Conservation (phyloP, 192 early-diverging fungal species). For the Oehlia diaphana region DNA sequence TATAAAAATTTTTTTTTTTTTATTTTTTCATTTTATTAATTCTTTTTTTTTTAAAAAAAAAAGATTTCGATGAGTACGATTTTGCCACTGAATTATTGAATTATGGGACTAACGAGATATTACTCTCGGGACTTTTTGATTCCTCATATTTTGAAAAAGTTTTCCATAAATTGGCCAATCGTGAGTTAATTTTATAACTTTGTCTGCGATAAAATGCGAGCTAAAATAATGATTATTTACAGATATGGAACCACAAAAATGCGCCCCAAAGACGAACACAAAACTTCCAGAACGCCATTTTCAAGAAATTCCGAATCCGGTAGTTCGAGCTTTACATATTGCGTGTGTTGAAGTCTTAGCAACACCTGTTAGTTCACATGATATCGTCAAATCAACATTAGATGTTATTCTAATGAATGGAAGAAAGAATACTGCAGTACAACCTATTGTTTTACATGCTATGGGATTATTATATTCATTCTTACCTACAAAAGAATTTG, state of each 20-base stretch:
- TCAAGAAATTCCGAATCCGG: conserved; percentile 61
- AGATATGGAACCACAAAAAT: conserved; percentile 54
- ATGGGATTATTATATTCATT: conserved; percentile 42
- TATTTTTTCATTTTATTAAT: neutral
- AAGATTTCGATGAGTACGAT: conserved; percentile 47
- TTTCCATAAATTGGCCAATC: conserved; percentile 49
- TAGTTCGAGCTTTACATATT: conserved; percentile 53
- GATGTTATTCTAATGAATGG: conserved; percentile 47
- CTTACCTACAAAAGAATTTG: conserved; percentile 44
- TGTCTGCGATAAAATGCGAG: neutral
- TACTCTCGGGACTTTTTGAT: conserved; percentile 43
- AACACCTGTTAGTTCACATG: conserved; percentile 41
- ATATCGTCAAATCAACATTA: conserved; percentile 42
- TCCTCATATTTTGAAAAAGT: conserved; percentile 52
- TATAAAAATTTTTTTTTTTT: conserved; percentile 32
- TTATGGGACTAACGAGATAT: conserved; percentile 36
- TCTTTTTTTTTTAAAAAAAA: conserved; percentile 41
- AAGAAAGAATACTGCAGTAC: conserved; percentile 34
- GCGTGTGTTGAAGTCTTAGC: conserved; percentile 51
- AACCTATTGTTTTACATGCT: conserved; percentile 42
- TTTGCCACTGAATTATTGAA: conserved; percentile 39
- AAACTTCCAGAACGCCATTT: conserved; percentile 59
- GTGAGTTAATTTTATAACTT: conserved; percentile 32
- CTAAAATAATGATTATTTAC: neutral
- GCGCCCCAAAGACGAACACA: conserved; percentile 47